Evolutionary conservation across 2,329 filamentous ascomycete genomes (phyloP), one percentile per base, ranked within the genome.

Genomic region (Emergomyces pasteurianus): DNA sequence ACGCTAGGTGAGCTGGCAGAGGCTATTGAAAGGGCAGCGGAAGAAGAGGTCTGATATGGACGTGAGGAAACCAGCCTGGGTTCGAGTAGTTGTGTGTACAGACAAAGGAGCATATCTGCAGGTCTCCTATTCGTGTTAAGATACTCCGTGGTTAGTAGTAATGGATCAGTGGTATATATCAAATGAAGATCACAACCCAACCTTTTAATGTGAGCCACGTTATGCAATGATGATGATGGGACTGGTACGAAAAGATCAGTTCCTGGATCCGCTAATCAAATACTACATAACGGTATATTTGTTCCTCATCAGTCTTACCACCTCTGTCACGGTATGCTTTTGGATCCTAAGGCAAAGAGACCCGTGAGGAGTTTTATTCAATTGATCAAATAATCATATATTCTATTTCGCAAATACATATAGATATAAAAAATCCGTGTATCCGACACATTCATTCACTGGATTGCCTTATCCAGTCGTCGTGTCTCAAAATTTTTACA

Each of bases 1-100:
- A 85, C 78, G 0, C 68, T 88, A 63, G 80, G 75, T 1, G 83
- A 85, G 56, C 81, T 87, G 78, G 85, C 83, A 0, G 80, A 82
- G 71, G 79, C 80, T 14, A 78, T 66, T 43, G 64, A 65, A 26
- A 58, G 16, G 55, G 63, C 63, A 26, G 58, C 9, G 12, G 55
- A 49, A 28, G 28, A 49, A 23, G 36, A 18, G 26, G 14, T 26
- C 14, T 49, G 42, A 58, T 12, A 3, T 31, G 40, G 7, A 23
- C 42, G 42, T 8, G 16, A 28, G 4, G 46, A 49, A 40, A 23
- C 46, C 46, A 28, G 10, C 46, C 2, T 14, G 23, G 42, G 18
- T 3, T 2, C 18, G 42, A 43, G 18, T 8, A n/a, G 2, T 21
- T 43, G 16, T 9, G 6, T 3, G 7, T 1, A 43, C 18, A 18